Conservation (phyloP, 345 rosid species). For the Eucalyptus rudis region DNA sequence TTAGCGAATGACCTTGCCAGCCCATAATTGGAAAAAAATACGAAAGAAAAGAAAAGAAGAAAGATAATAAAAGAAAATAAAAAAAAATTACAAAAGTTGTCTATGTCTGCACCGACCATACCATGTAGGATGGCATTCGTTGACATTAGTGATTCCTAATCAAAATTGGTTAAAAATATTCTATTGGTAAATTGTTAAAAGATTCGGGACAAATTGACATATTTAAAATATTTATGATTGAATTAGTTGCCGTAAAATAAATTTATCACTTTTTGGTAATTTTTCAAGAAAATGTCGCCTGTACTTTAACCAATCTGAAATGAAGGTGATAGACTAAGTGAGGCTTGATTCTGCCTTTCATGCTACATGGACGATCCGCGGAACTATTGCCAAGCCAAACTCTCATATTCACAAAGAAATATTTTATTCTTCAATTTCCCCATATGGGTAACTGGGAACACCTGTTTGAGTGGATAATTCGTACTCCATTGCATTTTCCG, state of each 20-base stretch:
- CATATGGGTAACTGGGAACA: neutral
- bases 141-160: accelerated
- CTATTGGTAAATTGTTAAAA: neutral
- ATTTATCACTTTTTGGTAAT: neutral
- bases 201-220: accelerated
- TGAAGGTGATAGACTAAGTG: neutral
- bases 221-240: neutral
- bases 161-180: neutral
- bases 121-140: accelerated
- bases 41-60: neutral
- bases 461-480: neutral
- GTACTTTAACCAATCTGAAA: neutral
- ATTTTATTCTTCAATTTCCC: neutral
- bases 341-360: neutral
- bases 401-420: neutral
- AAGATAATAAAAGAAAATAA: neutral
- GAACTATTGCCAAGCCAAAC: neutral
- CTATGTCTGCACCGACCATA: accelerated
- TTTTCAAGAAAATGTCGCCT: neutral
- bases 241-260: accelerated
- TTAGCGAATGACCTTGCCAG: neutral
- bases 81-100: neutral
- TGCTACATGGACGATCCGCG: neutral
- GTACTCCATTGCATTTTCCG: neutral
- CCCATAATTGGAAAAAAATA: neutral